Percentiles rank a stretch among this genome's conserved stretches.
Conservation (phyloP, 2,329 filamentous ascomycete genomes). For the Plenodomus biglobosus region DNA sequence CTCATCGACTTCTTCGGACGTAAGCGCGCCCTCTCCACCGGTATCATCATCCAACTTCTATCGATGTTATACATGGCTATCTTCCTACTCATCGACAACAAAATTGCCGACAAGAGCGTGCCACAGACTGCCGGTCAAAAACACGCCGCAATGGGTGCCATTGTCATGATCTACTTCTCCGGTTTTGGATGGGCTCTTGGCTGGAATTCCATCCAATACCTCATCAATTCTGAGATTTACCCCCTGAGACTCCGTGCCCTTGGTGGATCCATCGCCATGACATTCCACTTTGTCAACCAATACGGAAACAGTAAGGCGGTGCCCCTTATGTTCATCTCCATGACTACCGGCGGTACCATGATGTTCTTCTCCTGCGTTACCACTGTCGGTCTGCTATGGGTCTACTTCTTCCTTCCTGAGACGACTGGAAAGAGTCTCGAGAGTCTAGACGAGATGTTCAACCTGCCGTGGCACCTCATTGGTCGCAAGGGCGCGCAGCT, state of each 20-base stretch:
- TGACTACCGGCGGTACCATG: slow-evolving; percentile 68
- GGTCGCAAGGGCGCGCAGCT: slow-evolving; percentile 51
- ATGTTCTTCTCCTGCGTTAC: slow-evolving; percentile 74
- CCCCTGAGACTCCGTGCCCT: slow-evolving; percentile 72
- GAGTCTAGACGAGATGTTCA: slow-evolving; percentile 72
- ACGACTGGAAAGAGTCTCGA: slow-evolving; percentile 65
- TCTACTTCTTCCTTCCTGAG: slow-evolving; percentile 72
- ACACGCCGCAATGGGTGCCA: slow-evolving; percentile 63
- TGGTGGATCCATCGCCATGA: slow-evolving; percentile 72
- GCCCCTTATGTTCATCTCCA: slow-evolving; percentile 69
- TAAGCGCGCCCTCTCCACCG: slow-evolving; percentile 58
- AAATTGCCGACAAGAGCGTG: slow-evolving; percentile 55
- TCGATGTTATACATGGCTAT: slow-evolving; percentile 59
- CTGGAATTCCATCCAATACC: slow-evolving; percentile 78
- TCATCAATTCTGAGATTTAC: slow-evolving; percentile 77
- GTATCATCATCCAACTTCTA: slow-evolving; percentile 52
- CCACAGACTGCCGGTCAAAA: slow-evolving; percentile 53
- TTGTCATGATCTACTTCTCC: slow-evolving; percentile 64
- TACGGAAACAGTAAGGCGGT: slow-evolving; percentile 74
- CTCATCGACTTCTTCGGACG: slow-evolving; percentile 78
- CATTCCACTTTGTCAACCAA: slow-evolving; percentile 76
- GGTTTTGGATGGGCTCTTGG: slow-evolving; percentile 46
- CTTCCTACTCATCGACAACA: slow-evolving; percentile 61
- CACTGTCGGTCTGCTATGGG: slow-evolving; percentile 67
- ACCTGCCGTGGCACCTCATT: slow-evolving; percentile 73